Evolutionary conservation across 495 filamentous ascomycete genomes (phyloP).

Genomic region (Penicillium riverlandense): DNA sequence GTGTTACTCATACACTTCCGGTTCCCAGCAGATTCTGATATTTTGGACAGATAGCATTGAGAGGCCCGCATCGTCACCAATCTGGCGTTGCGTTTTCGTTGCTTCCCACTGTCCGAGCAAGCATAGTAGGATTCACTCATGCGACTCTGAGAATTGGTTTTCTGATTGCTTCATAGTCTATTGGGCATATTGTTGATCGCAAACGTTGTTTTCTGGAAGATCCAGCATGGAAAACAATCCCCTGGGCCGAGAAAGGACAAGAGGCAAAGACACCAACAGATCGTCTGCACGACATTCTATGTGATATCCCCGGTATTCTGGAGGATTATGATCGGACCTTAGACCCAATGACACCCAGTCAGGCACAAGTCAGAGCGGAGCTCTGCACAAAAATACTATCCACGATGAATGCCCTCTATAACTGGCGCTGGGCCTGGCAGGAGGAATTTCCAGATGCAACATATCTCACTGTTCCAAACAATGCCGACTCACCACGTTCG

Average conservation of each 20-base stretch:
- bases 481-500: neutral
- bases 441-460: constrained; percentile 4
- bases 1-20: neutral
- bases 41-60: constrained; percentile 2
- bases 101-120: constrained; percentile 5
- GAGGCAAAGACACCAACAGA: constrained; percentile 5
- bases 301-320: constrained; percentile 8
- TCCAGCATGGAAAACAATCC: constrained; percentile 12
- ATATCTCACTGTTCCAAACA: neutral
- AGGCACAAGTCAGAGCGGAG: neutral
- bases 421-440: constrained; percentile 14
- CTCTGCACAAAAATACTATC: neutral
- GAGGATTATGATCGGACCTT: constrained; percentile 3
- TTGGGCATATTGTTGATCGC: constrained; percentile 10
- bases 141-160: neutral
- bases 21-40: neutral
- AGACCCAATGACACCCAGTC: neutral
- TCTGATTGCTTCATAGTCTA: neutral
- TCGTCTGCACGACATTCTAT: constrained; percentile 6
- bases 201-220: constrained; percentile 14
- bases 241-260: constrained; percentile 5
- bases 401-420: constrained; percentile 5
- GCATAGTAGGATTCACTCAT: constrained; percentile 2
- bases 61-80: constrained; percentile 11
- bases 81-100: constrained; percentile 5